These are phyloP conservation scores for Leptographium flavum DNA, from an alignment of 2,329 filamentous ascomycete genomes.

Conservation along the genomic window DNA sequence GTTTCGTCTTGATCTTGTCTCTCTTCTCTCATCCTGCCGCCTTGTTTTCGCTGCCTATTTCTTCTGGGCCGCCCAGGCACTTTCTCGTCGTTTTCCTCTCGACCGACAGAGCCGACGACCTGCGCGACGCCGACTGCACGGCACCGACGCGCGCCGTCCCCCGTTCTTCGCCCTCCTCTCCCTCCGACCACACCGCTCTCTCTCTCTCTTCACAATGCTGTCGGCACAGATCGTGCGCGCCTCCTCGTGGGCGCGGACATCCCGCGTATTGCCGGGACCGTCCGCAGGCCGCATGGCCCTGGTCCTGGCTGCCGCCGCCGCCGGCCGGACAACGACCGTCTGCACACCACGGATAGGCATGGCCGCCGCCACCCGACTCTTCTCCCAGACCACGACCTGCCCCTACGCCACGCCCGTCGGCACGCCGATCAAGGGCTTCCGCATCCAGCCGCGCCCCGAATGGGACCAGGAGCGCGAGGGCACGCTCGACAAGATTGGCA, in stretches of 20 bases:
- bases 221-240: constrained; percentile 11
- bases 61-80: background rate
- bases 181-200: background rate
- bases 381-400: background rate
- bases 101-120: background rate
- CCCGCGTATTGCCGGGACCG: constrained; percentile 1
- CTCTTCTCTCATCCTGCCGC: background rate
- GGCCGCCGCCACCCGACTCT: background rate
- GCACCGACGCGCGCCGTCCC: no score
- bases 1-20: background rate
- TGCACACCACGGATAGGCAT: background rate
- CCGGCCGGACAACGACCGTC: constrained; percentile 2
- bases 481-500: constrained; percentile 69
- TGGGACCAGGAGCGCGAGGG: constrained; percentile 74
- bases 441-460: constrained; percentile 54
- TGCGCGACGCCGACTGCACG: background rate
- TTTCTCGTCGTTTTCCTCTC: background rate
- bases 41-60: background rate
- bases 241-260: background rate
- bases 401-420: constrained; percentile 57
- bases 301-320: background rate
- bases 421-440: constrained; percentile 67
- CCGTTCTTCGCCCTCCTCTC: background rate
- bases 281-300: no score
- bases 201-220: constrained; percentile 6